Conservation (phyloP, 2,329 filamentous ascomycete species). For the Didymella arachidicola region DNA sequence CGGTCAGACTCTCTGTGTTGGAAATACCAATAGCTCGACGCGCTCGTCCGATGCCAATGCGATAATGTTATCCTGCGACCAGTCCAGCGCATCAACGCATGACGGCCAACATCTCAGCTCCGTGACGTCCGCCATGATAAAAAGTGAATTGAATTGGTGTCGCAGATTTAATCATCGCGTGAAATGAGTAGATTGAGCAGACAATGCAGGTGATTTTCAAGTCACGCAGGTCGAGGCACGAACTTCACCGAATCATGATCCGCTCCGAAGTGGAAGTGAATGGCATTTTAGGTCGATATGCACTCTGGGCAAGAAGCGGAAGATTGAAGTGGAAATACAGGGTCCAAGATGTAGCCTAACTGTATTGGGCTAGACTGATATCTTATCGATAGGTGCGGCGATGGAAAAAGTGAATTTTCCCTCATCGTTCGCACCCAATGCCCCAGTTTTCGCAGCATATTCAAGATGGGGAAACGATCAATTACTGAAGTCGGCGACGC, state of each 20-base stretch:
- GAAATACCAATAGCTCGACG: constrained; percentile 60
- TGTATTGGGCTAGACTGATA: constrained; percentile 1
- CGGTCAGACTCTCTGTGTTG: background rate
- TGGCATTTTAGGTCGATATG: background rate
- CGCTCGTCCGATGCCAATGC: constrained; percentile 64
- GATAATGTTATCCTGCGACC: constrained; percentile 66
- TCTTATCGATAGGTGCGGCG: constrained; percentile 31
- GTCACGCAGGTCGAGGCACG: background rate
- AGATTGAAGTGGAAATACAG: constrained; percentile 15
- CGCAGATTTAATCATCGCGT: constrained; percentile 5
- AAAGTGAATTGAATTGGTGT: background rate
- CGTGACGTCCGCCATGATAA: constrained; percentile 46
- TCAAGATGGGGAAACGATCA: constrained; percentile 49
- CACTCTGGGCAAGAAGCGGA: background rate
- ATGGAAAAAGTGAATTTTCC: constrained; percentile 19
- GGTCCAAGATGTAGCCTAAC: constrained; percentile 5
- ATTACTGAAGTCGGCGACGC: constrained; percentile 45
- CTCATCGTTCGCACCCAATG: constrained; percentile 5
- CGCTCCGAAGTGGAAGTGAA: background rate
- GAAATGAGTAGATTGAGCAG: background rate
- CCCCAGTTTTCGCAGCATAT: constrained; percentile 9
- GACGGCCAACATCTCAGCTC: constrained; percentile 58
- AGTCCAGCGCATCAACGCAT: constrained; percentile 62
- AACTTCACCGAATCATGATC: background rate
- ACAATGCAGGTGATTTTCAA: background rate